Evolutionary conservation across 805 yeast genomes (phyloP), one percentile per base, ranked within the genome.

Genomic region (Yarrowia yakushimensis): DNA sequence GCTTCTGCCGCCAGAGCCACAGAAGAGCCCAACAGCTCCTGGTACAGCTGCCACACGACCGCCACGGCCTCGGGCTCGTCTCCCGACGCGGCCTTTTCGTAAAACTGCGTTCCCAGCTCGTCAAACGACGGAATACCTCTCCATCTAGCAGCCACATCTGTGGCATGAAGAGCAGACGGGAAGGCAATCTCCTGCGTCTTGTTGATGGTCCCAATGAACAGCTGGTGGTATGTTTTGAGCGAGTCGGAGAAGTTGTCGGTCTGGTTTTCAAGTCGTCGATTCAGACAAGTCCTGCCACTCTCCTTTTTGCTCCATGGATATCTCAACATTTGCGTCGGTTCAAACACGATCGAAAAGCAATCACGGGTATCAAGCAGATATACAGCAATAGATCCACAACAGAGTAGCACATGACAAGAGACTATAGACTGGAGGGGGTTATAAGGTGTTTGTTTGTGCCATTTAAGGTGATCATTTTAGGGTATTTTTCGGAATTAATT

Each of bases 31-130:
- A 48, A 30, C 11, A 33, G 31, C 18, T 48, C 55, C 15, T 48
- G 27, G 55, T 48, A 48, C 6, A 48, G 55, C 28, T 48, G 55
- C 55, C 55, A 48, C 13, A 48, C 55, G 4, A 48, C 30, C 20
- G 55, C 55, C 11, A 48, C 30, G 9, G 30, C 39, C 12, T 48
- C 55, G 3, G 55, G 55, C 11, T 48, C 55, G 20, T 48, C 39
- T 15, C 39, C 55, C 8, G 39, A 2, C 0, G 55, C 55, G 1
- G 55, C 55, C 20, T 48, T 48, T 20, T 48, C 55, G 39, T 48
- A 48, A 3, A 48, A 48, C 10, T 20, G 30, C 15, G 39, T n/a
- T 6, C 55, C 55, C 55, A 48, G 28, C 2, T 31, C 55, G 30
- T 48, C 55, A 17, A 48, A 48, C 3, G 18, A 22, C 1, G 39